Percentiles rank a stretch among this genome's conserved stretches.
phyloP scores from a whole-genome alignment of 257 asterid genomes.

The Sherardia arvensis region DNA sequence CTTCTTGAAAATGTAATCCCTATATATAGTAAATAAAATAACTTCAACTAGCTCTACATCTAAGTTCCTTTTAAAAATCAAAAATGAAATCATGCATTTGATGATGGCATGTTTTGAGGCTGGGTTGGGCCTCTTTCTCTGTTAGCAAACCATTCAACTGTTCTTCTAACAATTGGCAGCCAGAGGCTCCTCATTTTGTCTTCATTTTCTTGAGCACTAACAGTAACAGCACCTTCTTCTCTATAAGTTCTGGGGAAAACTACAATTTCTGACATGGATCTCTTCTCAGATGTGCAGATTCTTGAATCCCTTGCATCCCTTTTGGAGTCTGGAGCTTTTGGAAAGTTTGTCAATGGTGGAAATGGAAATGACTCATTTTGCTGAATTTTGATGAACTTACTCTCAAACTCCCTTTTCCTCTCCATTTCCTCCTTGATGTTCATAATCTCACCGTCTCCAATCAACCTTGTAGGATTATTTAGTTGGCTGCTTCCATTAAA shows the following conservation, averaged over 20 bases:
- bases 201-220: slow-evolving; percentile 16
- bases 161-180: slow-evolving; percentile 81
- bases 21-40: not conserved
- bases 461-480: not conserved
- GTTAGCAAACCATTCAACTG: slow-evolving; percentile 67
- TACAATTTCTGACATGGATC: slow-evolving; percentile 67
- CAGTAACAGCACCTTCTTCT: slow-evolving; percentile 3
- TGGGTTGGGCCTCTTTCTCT: slow-evolving; percentile 39
- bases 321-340: slow-evolving; percentile 2
- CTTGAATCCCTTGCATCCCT: not conserved
- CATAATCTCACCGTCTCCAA: slow-evolving; percentile 11
- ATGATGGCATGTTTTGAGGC: slow-evolving; percentile 11
- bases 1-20: not conserved
- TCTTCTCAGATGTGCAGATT: slow-evolving; percentile 15
- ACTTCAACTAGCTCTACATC: not conserved
- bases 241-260: slow-evolving; percentile 38
- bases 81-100: slow-evolving; percentile 11
- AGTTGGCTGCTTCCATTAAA: not conserved
- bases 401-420: slow-evolving; percentile 24
- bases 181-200: slow-evolving; percentile 50
- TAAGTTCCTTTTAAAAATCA: not conserved
- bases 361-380: slow-evolving; percentile 15
- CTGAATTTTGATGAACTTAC: slow-evolving; percentile 22
- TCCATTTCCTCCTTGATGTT: slow-evolving; percentile 21
- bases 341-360: slow-evolving; percentile 1